These are phyloP conservation scores for Amanita fuliginea DNA, from an alignment of 768 basidiomycete species.

Conservation along the genomic window DNA sequence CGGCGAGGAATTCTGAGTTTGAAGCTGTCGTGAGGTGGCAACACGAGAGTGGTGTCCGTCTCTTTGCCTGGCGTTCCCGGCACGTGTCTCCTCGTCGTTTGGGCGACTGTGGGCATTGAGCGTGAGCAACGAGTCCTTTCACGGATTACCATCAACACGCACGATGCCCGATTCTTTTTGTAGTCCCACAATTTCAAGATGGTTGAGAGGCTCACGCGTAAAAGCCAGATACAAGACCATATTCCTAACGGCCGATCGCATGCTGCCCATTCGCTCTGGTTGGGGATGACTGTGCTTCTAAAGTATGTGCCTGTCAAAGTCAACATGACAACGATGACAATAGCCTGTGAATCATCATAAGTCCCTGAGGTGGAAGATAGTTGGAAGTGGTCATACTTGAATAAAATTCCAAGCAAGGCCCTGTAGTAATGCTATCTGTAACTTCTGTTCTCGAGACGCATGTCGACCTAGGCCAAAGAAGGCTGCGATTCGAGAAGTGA, in stretches of 20 bases:
- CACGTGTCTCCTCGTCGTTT: slow-evolving; percentile 1
- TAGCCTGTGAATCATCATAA: slow-evolving; percentile 24
- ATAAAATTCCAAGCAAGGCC: slow-evolving; percentile 30
- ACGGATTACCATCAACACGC: slow-evolving; percentile 10
- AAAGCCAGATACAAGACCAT: slow-evolving; percentile 48
- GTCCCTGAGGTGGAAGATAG: not conserved
- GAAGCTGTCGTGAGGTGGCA: not conserved
- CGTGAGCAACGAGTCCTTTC: not conserved
- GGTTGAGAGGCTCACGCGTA: slow-evolving; percentile 32
- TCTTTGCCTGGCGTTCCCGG: not conserved
- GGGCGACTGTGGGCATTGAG: not conserved
- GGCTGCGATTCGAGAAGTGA: slow-evolving; percentile 13
- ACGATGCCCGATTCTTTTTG: slow-evolving; percentile 19
- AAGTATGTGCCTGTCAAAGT: slow-evolving; percentile 25
- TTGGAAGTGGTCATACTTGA: slow-evolving; percentile 29
- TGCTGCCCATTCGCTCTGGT: slow-evolving; percentile 36
- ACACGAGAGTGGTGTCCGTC: not conserved
- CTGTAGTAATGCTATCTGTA: slow-evolving; percentile 36
- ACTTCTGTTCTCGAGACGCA: slow-evolving; percentile 34
- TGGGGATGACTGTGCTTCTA: slow-evolving; percentile 27
- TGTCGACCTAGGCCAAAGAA: slow-evolving; percentile 43
- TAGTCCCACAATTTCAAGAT: slow-evolving; percentile 41
- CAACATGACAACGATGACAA: slow-evolving; percentile 37
- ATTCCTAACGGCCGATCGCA: slow-evolving; percentile 43
- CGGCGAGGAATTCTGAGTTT: not conserved